These are phyloP conservation scores for Hymenoscyphus albidus DNA, from an alignment of 2,329 filamentous ascomycete genomes.

Conservation along the genomic window DNA sequence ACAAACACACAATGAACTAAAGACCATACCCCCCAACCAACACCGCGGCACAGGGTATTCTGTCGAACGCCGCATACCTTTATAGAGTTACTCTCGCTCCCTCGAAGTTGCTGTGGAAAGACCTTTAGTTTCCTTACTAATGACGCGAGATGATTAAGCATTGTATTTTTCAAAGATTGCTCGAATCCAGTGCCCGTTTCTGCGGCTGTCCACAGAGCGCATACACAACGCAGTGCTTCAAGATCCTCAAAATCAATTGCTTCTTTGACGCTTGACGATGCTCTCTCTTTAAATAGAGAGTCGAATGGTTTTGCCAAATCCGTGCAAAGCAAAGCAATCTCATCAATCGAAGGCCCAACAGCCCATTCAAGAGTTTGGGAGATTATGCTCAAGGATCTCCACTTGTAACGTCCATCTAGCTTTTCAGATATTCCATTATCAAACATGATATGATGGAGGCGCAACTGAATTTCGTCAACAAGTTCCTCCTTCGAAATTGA, in stretches of 20 bases:
- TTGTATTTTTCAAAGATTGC: constrained; percentile 11
- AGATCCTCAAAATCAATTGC: constrained; percentile 21
- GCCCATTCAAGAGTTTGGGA: constrained; percentile 25
- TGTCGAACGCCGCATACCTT: constrained; percentile 11
- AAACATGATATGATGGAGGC: constrained; percentile 35
- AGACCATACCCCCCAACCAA: constrained; percentile 26
- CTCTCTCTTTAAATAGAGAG: constrained; percentile 4
- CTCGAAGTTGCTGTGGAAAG: constrained; percentile 14
- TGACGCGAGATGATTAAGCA: constrained; percentile 19
- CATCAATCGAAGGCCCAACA: constrained; percentile 16
- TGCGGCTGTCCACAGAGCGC: constrained; percentile 26
- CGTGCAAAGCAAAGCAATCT: constrained; percentile 17
- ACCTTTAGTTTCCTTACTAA: constrained; percentile 17
- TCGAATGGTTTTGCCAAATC: constrained; percentile 24
- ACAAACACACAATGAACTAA: constrained; percentile 25
- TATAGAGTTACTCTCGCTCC: constrained; percentile 4
- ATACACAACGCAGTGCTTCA: constrained; percentile 28
- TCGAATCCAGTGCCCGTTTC: constrained; percentile 18
- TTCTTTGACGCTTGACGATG: background rate
- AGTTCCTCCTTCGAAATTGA: constrained; percentile 37
- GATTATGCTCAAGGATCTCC: constrained; percentile 32
- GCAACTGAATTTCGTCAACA: constrained; percentile 33
- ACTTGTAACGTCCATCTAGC: constrained; percentile 28
- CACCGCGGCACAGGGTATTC: constrained; percentile 18
- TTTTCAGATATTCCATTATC: constrained; percentile 23